A percentile compares a stretch with the other conserved stretches of the same genome.
phyloP scores from a whole-genome alignment of 495 filamentous ascomycete genomes.

The Bacidia gigantensis region DNA sequence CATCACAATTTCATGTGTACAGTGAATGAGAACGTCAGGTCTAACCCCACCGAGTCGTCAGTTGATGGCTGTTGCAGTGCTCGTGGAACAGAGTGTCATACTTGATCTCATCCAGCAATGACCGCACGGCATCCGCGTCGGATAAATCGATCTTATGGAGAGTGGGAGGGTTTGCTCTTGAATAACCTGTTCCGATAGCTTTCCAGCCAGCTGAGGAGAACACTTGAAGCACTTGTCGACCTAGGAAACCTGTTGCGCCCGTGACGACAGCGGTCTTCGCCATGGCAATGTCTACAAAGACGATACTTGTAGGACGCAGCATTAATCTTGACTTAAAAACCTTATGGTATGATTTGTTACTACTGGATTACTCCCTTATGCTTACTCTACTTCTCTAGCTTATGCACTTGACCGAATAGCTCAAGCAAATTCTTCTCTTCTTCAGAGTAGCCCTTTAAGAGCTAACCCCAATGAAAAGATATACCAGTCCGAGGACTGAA shows the following conservation, averaged over 20 bases:
- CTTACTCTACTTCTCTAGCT: no score
- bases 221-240: conserved; percentile 61
- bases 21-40: conserved; percentile 73
- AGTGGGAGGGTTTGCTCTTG: conserved; percentile 55
- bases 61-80: neutral
- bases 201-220: conserved; percentile 59
- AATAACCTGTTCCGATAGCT: conserved; percentile 67
- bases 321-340: neutral
- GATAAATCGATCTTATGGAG: conserved; percentile 67
- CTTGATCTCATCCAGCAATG: conserved; percentile 50
- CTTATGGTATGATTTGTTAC: no score
- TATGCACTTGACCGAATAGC: no score
- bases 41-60: no score
- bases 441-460: conserved; percentile 21
- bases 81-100: conserved; percentile 26
- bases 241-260: conserved; percentile 73
- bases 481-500: neutral
- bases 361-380: no score
- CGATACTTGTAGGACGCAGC: neutral
- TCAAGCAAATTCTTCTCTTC: conserved; percentile 26
- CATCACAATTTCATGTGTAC: no score
- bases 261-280: conserved; percentile 60
- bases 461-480: conserved; percentile 26
- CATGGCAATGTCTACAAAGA: conserved; percentile 25
- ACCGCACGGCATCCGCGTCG: conserved; percentile 45